These are phyloP conservation scores for Aspergillus ustus DNA, from an alignment of 2,329 filamentous ascomycete species.

Conservation along the genomic window DNA sequence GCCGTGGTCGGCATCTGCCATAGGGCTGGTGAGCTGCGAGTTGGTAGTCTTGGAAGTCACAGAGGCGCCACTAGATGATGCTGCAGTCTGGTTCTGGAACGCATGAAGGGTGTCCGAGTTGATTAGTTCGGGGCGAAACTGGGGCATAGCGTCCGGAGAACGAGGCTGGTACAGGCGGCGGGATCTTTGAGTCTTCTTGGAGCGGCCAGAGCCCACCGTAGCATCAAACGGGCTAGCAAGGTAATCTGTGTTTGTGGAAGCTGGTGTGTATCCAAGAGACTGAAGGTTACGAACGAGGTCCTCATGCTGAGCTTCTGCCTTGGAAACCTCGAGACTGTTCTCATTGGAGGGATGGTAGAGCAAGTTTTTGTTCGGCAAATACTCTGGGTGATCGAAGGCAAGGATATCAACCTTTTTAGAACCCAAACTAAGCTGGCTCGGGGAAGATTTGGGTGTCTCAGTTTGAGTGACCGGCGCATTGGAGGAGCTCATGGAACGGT, in stretches of 20 bases:
- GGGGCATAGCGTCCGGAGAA: constrained; percentile 12
- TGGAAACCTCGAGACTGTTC: constrained; percentile 17
- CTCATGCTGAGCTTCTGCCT: constrained; percentile 22
- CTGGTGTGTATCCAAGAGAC: constrained; percentile 24
- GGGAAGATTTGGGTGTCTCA: constrained; percentile 20
- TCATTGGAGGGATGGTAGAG: constrained; percentile 17
- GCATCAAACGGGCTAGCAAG: constrained; percentile 16
- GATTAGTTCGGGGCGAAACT: constrained; percentile 7
- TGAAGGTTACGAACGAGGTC: constrained; percentile 27
- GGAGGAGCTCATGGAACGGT: constrained; percentile 13
- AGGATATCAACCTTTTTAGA: constrained; percentile 29
- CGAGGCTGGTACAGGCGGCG: constrained; percentile 30
- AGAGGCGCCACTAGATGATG: constrained; percentile 21
- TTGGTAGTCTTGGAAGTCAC: constrained; percentile 22
- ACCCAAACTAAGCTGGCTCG: constrained; percentile 6
- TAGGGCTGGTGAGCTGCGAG: constrained; percentile 20
- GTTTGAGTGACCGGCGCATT: constrained; percentile 16
- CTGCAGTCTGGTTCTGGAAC: constrained; percentile 13
- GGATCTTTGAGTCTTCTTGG: constrained; percentile 25
- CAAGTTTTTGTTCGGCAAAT: constrained; percentile 15
- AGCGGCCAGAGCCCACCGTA: constrained; percentile 13
- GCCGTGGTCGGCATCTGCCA: constrained; percentile 15
- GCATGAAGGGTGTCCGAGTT: constrained; percentile 17
- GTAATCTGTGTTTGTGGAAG: constrained; percentile 15
- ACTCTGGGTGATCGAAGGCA: constrained; percentile 26